Conservation (phyloP, 495 filamentous ascomycete genomes). For the Neurospora sp. region DNA sequence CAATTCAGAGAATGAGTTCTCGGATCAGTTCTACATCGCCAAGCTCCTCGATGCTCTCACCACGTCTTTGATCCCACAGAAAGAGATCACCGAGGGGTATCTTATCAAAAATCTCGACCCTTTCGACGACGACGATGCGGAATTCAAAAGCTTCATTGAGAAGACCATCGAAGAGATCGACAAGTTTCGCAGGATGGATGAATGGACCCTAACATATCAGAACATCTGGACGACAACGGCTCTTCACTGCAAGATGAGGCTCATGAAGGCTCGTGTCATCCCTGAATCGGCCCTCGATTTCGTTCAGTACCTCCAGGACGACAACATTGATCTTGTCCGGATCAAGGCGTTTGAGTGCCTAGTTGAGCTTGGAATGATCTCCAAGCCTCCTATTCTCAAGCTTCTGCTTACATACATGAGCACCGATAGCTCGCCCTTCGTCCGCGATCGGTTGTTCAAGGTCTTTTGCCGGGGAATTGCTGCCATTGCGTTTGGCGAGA, state of each 20-base stretch:
- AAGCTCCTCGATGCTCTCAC: constrained; percentile 68
- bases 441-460: constrained; percentile 58
- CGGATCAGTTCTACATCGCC: constrained; percentile 80
- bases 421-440: constrained; percentile 69
- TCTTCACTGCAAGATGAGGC: constrained; percentile 59
- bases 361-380: constrained; percentile 63
- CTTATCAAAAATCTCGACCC: constrained; percentile 20
- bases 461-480: constrained; percentile 65
- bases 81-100: constrained; percentile 44
- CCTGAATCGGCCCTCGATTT: constrained; percentile 55
- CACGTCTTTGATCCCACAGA: constrained; percentile 56
- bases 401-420: constrained; percentile 64
- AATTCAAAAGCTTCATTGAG: constrained; percentile 45
- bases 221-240: constrained; percentile 82
- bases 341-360: constrained; percentile 75
- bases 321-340: constrained; percentile 69
- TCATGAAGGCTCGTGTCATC: constrained; percentile 64
- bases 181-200: constrained; percentile 82
- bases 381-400: constrained; percentile 48
- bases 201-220: constrained; percentile 85
- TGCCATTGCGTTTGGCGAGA: constrained; percentile 66
- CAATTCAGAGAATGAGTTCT: constrained; percentile 77
- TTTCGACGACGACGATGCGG: constrained; percentile 30
- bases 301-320: constrained; percentile 67
- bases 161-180: constrained; percentile 77